Base-by-base conservation (phyloP, 2,329 filamentous ascomycete genomes). In the Cordyceps cateniannulata region DNA sequence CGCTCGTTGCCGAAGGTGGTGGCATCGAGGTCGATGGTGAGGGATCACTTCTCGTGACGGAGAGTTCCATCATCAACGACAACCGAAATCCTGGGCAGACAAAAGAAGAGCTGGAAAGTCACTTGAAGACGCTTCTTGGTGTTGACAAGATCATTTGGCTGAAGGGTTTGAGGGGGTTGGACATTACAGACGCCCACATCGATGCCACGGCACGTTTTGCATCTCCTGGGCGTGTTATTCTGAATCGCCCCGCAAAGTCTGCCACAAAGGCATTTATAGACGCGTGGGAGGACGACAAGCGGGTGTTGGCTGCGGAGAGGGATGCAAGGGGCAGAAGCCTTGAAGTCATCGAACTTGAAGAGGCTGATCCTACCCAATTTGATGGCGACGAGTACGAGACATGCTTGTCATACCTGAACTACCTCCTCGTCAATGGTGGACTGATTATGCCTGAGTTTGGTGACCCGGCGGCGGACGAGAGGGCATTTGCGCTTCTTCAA, bases 121-220 rank as follows among this genome's bases (percentile, higher is more conserved):
- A 60, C 14, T 29, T 63, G 8, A 51, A 40, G 27, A 38, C 16
- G 29, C 25, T 60, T 3, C 52, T 63, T 8, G 62, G 62, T 3
- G 45, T 62, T 24, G 16, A 59, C 14, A 63, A 63, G 40, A 9
- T 62, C 24, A 56, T 63, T 14, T 63, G 62, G 62, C 24, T 63
- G 12, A 53, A 61, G 14, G 62, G 62, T 16, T 20, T 49, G 16
- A 57, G 40, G 22, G 62, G 62, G 18, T 18, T 40, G n/a, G 62
- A 63, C 40, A 60, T 59, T 20, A 63, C 62, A 1, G 62, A 63
- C n/a, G 54, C 25, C 20, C 62, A 63, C 32, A 45, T 63, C 14
- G 56, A 63, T 32, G 60, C 62, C 25, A 42, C 53, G 0, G 62
- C 56, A 1, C 59, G 60, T 25, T 63, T 63, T 20, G 52, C 49